Evolutionary conservation across 805 yeast genomes (phyloP).

Genomic region (Blastobotrys chiropterorum): DNA sequence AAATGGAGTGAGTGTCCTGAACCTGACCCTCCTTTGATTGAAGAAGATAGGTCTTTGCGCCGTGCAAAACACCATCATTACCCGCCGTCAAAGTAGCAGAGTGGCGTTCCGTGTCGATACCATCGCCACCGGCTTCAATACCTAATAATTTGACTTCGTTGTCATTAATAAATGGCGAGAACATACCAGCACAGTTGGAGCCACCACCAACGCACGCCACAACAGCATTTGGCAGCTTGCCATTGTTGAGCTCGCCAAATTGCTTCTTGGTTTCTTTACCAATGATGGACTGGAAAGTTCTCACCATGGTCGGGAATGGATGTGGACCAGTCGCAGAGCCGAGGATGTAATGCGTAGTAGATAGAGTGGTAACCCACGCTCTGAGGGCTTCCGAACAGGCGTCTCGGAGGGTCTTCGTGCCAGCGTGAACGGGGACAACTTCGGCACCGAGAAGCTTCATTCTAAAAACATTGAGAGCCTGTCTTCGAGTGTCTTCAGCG

Average conservation of each 20-base stretch:
- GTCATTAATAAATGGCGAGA: conserved; percentile 88
- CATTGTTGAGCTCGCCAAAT: conserved; percentile 69
- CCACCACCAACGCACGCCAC: conserved; percentile 99
- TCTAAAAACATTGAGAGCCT: conserved; percentile 95
- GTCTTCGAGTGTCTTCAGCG: conserved; percentile 98
- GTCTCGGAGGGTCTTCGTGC: conserved; percentile 93
- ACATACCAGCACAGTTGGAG: conserved; percentile 92
- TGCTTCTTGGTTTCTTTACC: conserved; percentile 93
- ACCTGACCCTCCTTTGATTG: conserved; percentile 94
- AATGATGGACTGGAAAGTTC: conserved; percentile 96
- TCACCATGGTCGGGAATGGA: conserved; percentile 95
- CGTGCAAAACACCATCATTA: conserved; percentile 95
- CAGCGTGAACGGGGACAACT: conserved; percentile 88
- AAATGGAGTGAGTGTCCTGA: conserved; percentile 94
- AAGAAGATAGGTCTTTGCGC: conserved; percentile 88
- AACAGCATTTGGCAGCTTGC: conserved; percentile 83
- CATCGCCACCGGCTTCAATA: conserved; percentile 99
- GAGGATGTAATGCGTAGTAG: conserved; percentile 86
- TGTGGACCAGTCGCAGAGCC: conserved; percentile 99
- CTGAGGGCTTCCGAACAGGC: conserved; percentile 97
- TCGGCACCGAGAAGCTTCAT: conserved; percentile 95
- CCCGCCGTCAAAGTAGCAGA: conserved; percentile 96
- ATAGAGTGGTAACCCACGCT: conserved; percentile 84
- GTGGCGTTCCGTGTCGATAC: conserved; percentile 80
- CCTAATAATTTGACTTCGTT: conserved; percentile 74